These are phyloP conservation scores for Phaeosphaeriaceae sp. DNA, from an alignment of 2,329 filamentous ascomycete species.

Conservation along the genomic window DNA sequence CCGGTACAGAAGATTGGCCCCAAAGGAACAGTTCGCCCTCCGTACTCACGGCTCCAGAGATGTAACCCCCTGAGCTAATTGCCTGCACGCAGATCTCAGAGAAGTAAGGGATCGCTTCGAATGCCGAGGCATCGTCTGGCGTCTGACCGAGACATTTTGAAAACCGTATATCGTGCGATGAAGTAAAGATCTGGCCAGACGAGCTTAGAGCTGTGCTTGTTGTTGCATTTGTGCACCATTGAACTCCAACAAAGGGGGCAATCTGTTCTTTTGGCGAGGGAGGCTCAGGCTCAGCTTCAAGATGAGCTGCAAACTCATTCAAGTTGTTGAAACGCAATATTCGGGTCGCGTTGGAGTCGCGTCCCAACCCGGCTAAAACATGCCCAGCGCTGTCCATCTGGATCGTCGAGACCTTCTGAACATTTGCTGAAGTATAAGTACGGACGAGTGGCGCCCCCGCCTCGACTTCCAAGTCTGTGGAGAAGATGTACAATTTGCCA, in stretches of 20 bases:
- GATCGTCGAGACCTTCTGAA: neutral
- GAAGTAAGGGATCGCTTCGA: conserved; percentile 33
- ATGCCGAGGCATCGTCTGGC: conserved; percentile 3
- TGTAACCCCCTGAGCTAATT: conserved; percentile 40
- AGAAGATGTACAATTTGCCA: conserved; percentile 17
- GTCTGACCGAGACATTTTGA: conserved; percentile 32
- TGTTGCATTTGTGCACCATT: conserved; percentile 27
- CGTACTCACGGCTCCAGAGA: conserved; percentile 39
- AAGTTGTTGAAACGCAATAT: neutral
- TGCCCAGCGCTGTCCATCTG: neutral
- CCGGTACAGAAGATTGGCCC: conserved; percentile 40
- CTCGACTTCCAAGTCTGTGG: conserved; percentile 13
- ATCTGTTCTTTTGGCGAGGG: neutral
- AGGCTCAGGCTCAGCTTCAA: neutral
- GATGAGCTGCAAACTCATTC: neutral
- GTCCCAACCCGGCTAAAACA: neutral
- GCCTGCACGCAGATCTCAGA: conserved; percentile 29
- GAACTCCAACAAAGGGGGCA: conserved; percentile 10
- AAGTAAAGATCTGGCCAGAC: conserved; percentile 28
- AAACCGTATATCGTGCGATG: conserved; percentile 32
- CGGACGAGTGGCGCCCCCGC: neutral
- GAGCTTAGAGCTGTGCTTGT: conserved; percentile 28
- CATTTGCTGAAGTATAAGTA: neutral
- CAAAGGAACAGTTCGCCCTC: conserved; percentile 45
- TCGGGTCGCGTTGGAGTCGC: neutral